Evolutionary conservation across 108 stramenopile genomes (phyloP), one percentile per base, ranked within the genome.

Genomic region (Skeletonema grethae): DNA sequence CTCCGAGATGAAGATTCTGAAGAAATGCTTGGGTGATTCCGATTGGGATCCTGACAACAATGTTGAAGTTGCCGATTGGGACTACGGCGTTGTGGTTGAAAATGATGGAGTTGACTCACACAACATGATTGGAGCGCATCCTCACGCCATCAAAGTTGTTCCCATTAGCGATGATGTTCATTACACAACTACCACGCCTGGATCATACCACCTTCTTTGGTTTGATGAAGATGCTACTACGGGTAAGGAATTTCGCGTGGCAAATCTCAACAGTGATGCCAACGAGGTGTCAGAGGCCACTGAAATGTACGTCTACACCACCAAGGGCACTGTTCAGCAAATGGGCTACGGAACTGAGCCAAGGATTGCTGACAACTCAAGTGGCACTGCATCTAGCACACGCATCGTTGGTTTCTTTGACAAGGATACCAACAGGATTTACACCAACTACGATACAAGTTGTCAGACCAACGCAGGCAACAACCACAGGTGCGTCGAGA

Each of bases 1-100:
- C 7, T 58, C 69, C 34, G 63, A 77, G 22, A 69, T 64, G 32
- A 87, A 85, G 69, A 48, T 69, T 34, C 58, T 90, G 67, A 90
- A 88, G 84, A 72, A 61, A 24, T 90, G 89, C 45, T 75, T 90
- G 13, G 86, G 86, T n/a, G 86, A 87, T 50, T 71, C 87, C 31
- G 84, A 90, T 81, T 84, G 87, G 57, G 73, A 87, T 48, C 25
- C 66, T 50, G 68, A 69, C 9, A 85, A 88, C 70, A 90, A 90
- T 38, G 78, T 87, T 10, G 86, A 84, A 18, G 84, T 88, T 55
- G 65, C 85, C 58, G 73, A 88, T 65, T 90, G 89, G 89, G 89
- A 90, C 74, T 62, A 67, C 30, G 87, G 89, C 18, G 55, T 62
- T 3, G 46, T 56, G 18, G 39, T 48, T 10, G 79, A 82, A 31